Evolutionary conservation across 2,329 filamentous ascomycete genomes (phyloP), one percentile per base, ranked within the genome.

Genomic region (Trichoderma sp.): DNA sequence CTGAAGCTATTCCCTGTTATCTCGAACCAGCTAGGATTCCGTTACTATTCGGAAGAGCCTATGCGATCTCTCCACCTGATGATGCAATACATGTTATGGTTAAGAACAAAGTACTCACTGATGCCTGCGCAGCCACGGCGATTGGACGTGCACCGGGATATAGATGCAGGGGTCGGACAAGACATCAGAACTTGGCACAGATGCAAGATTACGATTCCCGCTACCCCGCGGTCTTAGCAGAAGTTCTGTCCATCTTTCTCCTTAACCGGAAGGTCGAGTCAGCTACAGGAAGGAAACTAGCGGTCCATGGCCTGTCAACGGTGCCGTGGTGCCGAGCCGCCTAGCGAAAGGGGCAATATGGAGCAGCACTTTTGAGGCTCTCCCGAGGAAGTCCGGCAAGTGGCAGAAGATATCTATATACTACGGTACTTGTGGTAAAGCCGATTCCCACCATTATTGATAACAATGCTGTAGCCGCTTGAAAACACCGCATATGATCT

Each of bases 141-240:
- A 45, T 54, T n/a, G 12, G 59, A 34, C 15, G 14, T 19, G 30
- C 24, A n/a, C 58, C 24, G 44, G 39, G 34, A 54, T n/a, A 34
- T 4, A 9, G 12, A 54, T 45, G 24, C 24, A 61, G 19, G 34
- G 30, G 34, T 30, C 12, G 39, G 58, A 24, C 44, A 52, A 44
- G 28, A 24, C 24, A 47, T 59, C 44, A 59, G 44, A 59, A 59
- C 56, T 59, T 24, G 43, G 56, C 56, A 59, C 26, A 48, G 28
- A 48, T 59, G 26, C 56, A 59, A 24, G 50, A 47, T 62, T 39
- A 43, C 41, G 41, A 63, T 51, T 63, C 34, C 28, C 19, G 24
- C 34, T 30, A 54, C 58, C 48, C 39, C 39, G 26, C 48, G 21
- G 58, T n/a, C 39, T 34, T 45, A 21, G 24, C 48, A 62, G 50